These are phyloP conservation scores for Elsinoe necatrix DNA, from an alignment of 2,329 filamentous ascomycete species.

Conservation along the genomic window DNA sequence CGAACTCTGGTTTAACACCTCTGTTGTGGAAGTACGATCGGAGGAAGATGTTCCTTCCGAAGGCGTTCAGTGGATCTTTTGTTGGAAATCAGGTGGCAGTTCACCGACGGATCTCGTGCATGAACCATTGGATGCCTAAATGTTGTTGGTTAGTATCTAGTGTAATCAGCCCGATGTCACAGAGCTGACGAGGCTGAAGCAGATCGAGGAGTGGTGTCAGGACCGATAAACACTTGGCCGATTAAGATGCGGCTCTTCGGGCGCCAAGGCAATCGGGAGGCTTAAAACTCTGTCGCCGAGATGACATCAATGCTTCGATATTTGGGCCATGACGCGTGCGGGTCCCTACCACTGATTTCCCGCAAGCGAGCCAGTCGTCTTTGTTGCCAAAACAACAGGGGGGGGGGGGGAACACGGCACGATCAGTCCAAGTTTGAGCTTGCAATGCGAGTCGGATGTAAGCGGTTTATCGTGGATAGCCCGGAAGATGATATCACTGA, in stretches of 20 bases:
- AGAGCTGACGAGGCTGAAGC: not conserved
- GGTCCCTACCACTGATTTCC: not conserved
- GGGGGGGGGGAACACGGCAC: not conserved
- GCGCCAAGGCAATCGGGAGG: not conserved
- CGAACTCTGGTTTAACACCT: too few species aligned
- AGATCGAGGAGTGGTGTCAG: not conserved
- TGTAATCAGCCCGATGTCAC: too few species aligned
- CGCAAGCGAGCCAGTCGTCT: not conserved
- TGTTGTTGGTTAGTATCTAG: too few species aligned
- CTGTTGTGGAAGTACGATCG: too few species aligned
- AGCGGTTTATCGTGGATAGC: not conserved
- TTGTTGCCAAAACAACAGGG: not conserved
- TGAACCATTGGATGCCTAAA: too few species aligned
- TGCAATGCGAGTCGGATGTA: not conserved
- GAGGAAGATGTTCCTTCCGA: too few species aligned
- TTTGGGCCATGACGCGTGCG: conserved; percentile 2
- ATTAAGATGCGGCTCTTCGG: not conserved
- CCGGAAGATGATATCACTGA: conserved; percentile 11
- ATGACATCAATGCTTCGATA: conserved; percentile 4
- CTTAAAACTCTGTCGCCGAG: conserved; percentile 1
- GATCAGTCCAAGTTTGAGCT: not conserved
- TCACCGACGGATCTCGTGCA: too few species aligned
- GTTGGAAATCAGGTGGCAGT: too few species aligned
- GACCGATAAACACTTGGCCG: not conserved
- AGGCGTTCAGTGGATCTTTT: too few species aligned